These are phyloP conservation scores for Candida qinlingensis DNA, from an alignment of 805 yeast species.

Conservation along the genomic window DNA sequence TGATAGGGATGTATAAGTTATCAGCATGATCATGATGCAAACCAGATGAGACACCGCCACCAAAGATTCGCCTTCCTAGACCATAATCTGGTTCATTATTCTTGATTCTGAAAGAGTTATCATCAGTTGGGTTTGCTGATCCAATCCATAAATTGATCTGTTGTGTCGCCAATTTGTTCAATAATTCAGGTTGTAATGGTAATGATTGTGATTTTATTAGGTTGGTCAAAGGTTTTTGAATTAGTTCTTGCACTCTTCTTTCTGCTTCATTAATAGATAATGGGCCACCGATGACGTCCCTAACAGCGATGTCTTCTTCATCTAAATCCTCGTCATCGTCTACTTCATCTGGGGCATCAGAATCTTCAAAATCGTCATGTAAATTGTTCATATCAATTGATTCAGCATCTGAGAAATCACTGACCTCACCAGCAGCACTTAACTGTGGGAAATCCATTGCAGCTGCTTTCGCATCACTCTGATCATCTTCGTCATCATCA, in stretches of 20 bases:
- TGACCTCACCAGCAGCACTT: neutral
- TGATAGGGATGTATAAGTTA: slow-evolving; percentile 56
- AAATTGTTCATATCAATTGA: slow-evolving; percentile 40
- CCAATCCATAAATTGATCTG: slow-evolving; percentile 79
- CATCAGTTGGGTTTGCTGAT: slow-evolving; percentile 17
- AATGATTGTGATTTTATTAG: slow-evolving; percentile 26
- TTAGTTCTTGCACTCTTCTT: slow-evolving; percentile 42
- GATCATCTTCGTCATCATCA: slow-evolving; percentile 17
- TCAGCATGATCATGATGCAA: slow-evolving; percentile 81
- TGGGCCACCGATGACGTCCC: slow-evolving; percentile 22
- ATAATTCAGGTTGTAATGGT: slow-evolving; percentile 39
- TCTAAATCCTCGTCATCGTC: slow-evolving; percentile 13
- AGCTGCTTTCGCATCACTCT: slow-evolving; percentile 11
- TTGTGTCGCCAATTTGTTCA: slow-evolving; percentile 48
- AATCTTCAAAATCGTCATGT: slow-evolving; percentile 47
- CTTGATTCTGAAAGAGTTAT: slow-evolving; percentile 16
- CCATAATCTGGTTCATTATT: slow-evolving; percentile 27
- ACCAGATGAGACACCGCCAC: slow-evolving; percentile 62
- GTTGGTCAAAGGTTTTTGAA: slow-evolving; percentile 58
- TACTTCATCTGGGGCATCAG: slow-evolving; percentile 13
- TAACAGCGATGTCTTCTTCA: slow-evolving; percentile 11
- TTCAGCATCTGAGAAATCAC: slow-evolving; percentile 31
- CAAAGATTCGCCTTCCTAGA: slow-evolving; percentile 53
- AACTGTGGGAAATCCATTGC: slow-evolving; percentile 8
- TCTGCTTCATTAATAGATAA: slow-evolving; percentile 30